Evolutionary conservation across 2,329 filamentous ascomycete species (phyloP).

Genomic region (Meredithiella fracta): DNA sequence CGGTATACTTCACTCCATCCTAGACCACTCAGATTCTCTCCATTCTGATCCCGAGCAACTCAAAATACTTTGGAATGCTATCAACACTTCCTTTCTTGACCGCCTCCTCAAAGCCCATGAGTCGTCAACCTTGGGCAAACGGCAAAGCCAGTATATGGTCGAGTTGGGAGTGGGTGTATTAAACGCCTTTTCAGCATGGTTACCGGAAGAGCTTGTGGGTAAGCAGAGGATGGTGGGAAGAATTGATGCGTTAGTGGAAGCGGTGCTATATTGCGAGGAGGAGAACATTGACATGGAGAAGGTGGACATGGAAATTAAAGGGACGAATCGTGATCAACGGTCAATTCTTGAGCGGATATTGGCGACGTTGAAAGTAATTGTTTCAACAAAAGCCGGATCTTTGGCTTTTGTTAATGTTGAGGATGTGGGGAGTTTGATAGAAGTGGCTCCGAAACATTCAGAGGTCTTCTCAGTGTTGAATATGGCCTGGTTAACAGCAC

Average conservation of each 20-base stretch:
- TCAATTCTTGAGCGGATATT: slow-evolving; percentile 34
- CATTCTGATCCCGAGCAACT: slow-evolving; percentile 31
- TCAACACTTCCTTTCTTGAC: slow-evolving; percentile 48
- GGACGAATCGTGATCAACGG: neutral
- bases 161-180: slow-evolving; percentile 46
- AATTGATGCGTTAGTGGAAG: slow-evolving; percentile 35
- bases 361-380: slow-evolving; percentile 40
- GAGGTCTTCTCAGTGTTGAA: slow-evolving; percentile 38
- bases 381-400: slow-evolving; percentile 35
- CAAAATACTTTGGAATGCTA: slow-evolving; percentile 38
- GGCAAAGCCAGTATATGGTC: slow-evolving; percentile 37
- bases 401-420: slow-evolving; percentile 30
- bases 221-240: slow-evolving; percentile 34
- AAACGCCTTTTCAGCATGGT: slow-evolving; percentile 42
- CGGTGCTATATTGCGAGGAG: slow-evolving; percentile 26
- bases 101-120: slow-evolving; percentile 40
- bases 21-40: slow-evolving; percentile 42
- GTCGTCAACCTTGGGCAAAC: neutral
- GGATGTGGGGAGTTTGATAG: slow-evolving; percentile 38
- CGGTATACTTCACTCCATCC: slow-evolving; percentile 46
- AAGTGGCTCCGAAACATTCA: slow-evolving; percentile 37
- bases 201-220: slow-evolving; percentile 32
- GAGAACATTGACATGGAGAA: neutral
- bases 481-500: slow-evolving; percentile 39
- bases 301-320: neutral